Base-by-base conservation (phyloP, 176 grass and related monocot species). In the Ananas comosus region DNA sequence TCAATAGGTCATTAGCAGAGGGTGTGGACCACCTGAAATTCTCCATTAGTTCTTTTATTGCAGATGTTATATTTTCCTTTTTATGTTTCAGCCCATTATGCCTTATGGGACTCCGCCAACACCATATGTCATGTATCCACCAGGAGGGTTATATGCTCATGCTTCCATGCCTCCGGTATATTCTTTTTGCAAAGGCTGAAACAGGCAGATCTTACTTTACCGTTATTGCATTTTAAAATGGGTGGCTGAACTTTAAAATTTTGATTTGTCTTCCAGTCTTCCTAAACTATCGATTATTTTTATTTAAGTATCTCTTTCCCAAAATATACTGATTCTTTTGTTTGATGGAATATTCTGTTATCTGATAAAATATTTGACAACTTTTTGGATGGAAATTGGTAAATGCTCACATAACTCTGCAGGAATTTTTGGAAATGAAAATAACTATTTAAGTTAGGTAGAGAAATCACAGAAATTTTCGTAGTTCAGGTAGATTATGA, bases 91-190 rank as follows among this genome's bases (percentile, higher is more conserved):
- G 94, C 87, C 75, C 72, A 81, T 99, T 77, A 91, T 99, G 50
- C 84, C 91, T 10, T 96, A 89, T 89, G 92, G 88, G 51, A 91
- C 85, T 70, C 78, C 79, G 10, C 75, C 85, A 9, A 73, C 82
- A 22, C 87, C 86, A 72, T 99, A 88, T 84, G 74, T 93, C 72
- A 93, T 91, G 84, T 99, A 99, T 80, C 87, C 94, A 74, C 90
- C 90, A 78, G 83, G 86, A 72, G 87, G 88, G 76, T 85, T 99
- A 67, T 99, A 99, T 88, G 82, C 90, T 83, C 94, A 93, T 70
- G 85, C 90, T 67, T 88, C 94, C 51, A 86, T 99, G 82, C 85
- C 90, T 50, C 90, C 70, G 19, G 94, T 99, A 93, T 57, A 74
- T 67, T 80, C 69, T 53, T 83, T 74, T 67, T 9, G 65, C 57